Conservation (phyloP, 257 asterid genomes). For the Solanum medicagineum region DNA sequence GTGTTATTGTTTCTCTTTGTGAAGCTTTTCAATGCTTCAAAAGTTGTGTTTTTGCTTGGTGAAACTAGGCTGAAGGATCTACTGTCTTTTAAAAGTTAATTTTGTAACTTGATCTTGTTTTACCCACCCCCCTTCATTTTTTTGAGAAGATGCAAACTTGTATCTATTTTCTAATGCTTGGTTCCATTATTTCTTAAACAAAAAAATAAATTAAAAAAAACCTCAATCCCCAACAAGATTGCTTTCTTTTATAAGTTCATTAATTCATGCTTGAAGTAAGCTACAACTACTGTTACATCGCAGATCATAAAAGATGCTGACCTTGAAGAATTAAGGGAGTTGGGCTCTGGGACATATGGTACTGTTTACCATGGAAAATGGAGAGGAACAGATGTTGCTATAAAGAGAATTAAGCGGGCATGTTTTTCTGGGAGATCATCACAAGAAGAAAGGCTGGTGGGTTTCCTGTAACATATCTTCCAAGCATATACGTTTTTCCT, state of each 20-base stretch:
- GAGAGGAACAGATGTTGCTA: slow-evolving; percentile 81
- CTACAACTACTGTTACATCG: background rate
- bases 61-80: background rate
- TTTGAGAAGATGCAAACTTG: background rate
- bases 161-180: background rate
- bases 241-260: background rate
- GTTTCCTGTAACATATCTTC: slow-evolving; percentile 15
- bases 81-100: background rate
- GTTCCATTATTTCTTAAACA: background rate
- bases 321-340: slow-evolving; percentile 68
- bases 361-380: slow-evolving; percentile 76
- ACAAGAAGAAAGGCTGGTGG: slow-evolving; percentile 61
- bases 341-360: slow-evolving; percentile 81
- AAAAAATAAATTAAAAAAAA: background rate
- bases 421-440: slow-evolving; percentile 64
- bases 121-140: background rate
- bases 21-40: background rate
- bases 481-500: background rate
- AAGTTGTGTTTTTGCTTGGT: background rate
- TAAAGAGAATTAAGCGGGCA: slow-evolving; percentile 51
- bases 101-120: background rate
- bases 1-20: background rate
- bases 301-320: slow-evolving; percentile 70
- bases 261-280: background rate
- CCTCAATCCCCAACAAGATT: background rate